Evolutionary conservation across 1,139 yeast species (phyloP).

Genomic region (Diutina catenulata): DNA sequence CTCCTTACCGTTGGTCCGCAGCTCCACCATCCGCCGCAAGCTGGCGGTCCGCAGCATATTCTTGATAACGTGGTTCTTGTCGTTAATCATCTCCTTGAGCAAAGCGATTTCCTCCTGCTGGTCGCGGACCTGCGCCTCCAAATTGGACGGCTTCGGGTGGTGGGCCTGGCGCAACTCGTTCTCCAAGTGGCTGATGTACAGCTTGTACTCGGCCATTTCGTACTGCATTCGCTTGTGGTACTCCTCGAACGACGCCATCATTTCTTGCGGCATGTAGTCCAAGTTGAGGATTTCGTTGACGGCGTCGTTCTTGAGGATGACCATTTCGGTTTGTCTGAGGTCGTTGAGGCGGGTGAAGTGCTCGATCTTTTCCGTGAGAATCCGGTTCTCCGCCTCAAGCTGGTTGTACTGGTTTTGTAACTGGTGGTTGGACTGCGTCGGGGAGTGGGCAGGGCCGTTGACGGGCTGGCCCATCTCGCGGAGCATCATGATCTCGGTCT

Average conservation of each 20-base stretch:
- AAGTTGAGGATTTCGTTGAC: constrained; percentile 37
- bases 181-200: constrained; percentile 55
- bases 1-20: constrained; percentile 3
- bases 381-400: constrained; percentile 47
- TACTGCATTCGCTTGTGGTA: constrained; percentile 30
- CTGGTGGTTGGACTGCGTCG: too few relatives aligned
- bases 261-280: constrained; percentile 22
- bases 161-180: constrained; percentile 28
- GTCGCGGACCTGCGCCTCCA: constrained; percentile 31
- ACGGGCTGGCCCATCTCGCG: too few relatives aligned
- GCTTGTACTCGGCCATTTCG: constrained; percentile 51
- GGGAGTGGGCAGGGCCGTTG: too few relatives aligned
- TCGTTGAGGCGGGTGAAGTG: constrained; percentile 55
- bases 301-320: constrained; percentile 41
- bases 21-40: constrained; percentile 34
- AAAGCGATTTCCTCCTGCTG: constrained; percentile 63
- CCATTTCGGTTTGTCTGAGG: constrained; percentile 42
- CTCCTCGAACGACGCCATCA: constrained; percentile 37
- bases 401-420: too few relatives aligned
- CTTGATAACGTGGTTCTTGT: constrained; percentile 68
- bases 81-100: constrained; percentile 46
- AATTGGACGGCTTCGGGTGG: constrained; percentile 8
- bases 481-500: too few relatives aligned
- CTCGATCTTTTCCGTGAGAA: constrained; percentile 56
- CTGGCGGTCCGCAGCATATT: constrained; percentile 55